A percentile compares a stretch with the other conserved stretches of the same genome.
These are phyloP conservation scores for Lizonia empirigonia DNA, from an alignment of 2,329 filamentous ascomycete species.

Conservation along the genomic window DNA sequence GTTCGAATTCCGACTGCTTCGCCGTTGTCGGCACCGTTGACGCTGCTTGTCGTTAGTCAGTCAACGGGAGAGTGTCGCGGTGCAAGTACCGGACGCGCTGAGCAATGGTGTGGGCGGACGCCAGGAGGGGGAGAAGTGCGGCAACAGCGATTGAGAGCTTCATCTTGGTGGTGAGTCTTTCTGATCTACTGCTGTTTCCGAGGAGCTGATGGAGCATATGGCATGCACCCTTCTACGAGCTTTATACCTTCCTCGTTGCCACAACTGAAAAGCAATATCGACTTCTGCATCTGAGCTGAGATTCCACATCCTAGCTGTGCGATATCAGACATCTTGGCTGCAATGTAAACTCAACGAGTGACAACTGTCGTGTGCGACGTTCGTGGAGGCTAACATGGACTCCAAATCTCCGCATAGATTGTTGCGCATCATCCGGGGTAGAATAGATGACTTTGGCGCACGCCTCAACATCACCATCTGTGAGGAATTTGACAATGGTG, in stretches of 20 bases:
- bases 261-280: neutral
- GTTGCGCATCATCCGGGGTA: neutral
- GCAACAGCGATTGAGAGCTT: conserved; percentile 35
- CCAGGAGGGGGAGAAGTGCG: conserved; percentile 40
- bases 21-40: conserved; percentile 52
- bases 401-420: conserved; percentile 6
- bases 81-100: conserved; percentile 47
- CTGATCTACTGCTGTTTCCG: neutral
- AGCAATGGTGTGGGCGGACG: conserved; percentile 53
- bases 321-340: conserved; percentile 1
- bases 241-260: neutral
- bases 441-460: neutral
- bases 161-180: conserved; percentile 25
- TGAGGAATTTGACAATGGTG: neutral
- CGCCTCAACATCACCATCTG: neutral
- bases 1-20: conserved; percentile 58
- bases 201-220: no score
- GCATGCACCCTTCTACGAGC: neutral
- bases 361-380: neutral
- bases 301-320: neutral
- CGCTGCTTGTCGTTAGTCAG: conserved; percentile 14
- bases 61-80: neutral
- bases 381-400: conserved; percentile 1
- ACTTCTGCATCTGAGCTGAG: neutral
- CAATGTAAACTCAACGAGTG: conserved; percentile 7